phyloP scores from a whole-genome alignment of 208 protist species.

The Trypanosoma mega region DNA sequence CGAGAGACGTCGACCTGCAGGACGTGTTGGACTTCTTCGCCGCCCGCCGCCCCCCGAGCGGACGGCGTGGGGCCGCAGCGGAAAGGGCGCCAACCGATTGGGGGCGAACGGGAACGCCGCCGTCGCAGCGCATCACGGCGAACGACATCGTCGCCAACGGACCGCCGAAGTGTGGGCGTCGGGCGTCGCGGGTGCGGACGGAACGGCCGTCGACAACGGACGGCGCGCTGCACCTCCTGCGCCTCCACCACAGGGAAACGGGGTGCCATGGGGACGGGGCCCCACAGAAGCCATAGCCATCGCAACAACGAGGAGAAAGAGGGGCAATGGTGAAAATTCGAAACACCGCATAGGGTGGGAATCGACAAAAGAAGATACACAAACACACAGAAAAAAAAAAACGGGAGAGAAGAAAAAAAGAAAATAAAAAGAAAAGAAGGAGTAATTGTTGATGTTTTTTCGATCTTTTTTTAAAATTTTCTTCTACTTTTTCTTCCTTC shows the following conservation, averaged over 20 bases:
- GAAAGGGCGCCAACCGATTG: too few relatives aligned
- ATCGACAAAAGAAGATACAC: neutral
- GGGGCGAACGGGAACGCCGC: too few relatives aligned
- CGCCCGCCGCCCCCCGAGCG: too few relatives aligned
- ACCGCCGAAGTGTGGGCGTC: too few relatives aligned
- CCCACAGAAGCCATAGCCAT: too few relatives aligned
- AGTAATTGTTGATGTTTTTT: neutral
- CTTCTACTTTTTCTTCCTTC: slow-evolving; percentile 29
- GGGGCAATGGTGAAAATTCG: slow-evolving; percentile 4
- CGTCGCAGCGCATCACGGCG: too few relatives aligned
- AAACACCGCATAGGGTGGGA: too few relatives aligned
- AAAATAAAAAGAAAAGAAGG: neutral
- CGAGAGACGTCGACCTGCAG: slow-evolving; percentile 3
- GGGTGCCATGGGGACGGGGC: too few relatives aligned
- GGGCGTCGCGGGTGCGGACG: too few relatives aligned
- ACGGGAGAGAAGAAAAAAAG: neutral
- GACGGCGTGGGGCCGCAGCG: too few relatives aligned
- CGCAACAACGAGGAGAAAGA: neutral
- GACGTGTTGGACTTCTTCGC: slow-evolving; percentile 8
- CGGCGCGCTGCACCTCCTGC: neutral
- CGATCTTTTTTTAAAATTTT: neutral
- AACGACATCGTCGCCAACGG: too few relatives aligned
- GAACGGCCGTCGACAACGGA: neutral
- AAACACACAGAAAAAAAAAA: neutral
- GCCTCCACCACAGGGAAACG: too few relatives aligned